Evolutionary conservation across 75 land plant species (phyloP).

Genomic region (Larix kaempferi): DNA sequence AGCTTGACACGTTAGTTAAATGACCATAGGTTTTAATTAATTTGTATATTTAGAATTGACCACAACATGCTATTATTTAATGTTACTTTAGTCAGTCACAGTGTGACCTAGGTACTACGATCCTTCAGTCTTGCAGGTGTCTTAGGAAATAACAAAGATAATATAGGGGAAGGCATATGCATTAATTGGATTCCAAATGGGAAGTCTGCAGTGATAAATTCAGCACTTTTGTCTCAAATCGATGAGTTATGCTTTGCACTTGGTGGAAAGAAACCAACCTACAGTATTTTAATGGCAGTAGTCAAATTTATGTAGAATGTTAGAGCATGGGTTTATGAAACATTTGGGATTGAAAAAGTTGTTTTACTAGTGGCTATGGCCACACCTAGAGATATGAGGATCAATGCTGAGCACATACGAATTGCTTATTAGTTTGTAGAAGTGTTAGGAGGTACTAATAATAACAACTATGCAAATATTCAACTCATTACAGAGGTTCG

Average conservation of each 20-base stretch:
- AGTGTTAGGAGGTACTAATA: constrained; percentile 98
- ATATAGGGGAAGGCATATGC: constrained; percentile 31
- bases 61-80: background rate
- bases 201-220: constrained; percentile 14
- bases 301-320: constrained; percentile 94
- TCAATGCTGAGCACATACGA: constrained; percentile 98
- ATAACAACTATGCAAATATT: constrained; percentile 99
- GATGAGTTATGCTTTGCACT: constrained; percentile 85
- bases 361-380: constrained; percentile 97
- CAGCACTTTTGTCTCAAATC: constrained; percentile 42
- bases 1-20: background rate
- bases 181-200: constrained; percentile 27
- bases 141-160: background rate
- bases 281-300: constrained; percentile 95
- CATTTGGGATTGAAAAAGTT: constrained; percentile 90
- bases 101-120: background rate
- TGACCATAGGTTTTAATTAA: background rate
- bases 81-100: background rate
- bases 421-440: constrained; percentile 99
- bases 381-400: constrained; percentile 96
- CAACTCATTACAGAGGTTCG: constrained; percentile 96
- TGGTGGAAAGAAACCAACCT: constrained; percentile 81
- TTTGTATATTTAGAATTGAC: background rate
- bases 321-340: constrained; percentile 93
- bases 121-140: background rate